Conservation (phyloP, 371 early-diverging fungal species). For the Mortierella sp. region DNA sequence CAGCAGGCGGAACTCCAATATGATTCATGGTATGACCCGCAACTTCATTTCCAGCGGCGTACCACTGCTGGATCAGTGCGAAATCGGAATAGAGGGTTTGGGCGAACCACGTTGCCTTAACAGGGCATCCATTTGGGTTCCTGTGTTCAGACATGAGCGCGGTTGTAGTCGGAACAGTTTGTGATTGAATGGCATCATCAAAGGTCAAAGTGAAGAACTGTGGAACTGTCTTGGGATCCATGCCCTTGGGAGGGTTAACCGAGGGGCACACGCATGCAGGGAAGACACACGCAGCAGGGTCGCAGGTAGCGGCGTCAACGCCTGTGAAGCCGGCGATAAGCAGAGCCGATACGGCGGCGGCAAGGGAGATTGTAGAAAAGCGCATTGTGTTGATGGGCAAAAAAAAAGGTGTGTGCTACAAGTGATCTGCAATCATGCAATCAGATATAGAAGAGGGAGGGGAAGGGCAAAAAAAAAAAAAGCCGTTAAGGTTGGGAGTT, state of each 20-base stretch:
- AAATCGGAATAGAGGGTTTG: conserved; percentile 75
- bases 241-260: conserved; percentile 64
- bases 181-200: conserved; percentile 76
- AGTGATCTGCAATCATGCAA: neutral
- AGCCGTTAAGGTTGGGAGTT: no score
- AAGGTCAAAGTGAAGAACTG: conserved; percentile 79
- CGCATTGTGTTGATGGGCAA: conserved; percentile 17
- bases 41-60: conserved; percentile 77
- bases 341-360: conserved; percentile 34
- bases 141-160: conserved; percentile 42
- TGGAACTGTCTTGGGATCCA: conserved; percentile 69
- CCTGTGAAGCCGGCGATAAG: conserved; percentile 20
- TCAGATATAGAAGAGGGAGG: no score
- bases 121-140: conserved; percentile 77
- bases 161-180: conserved; percentile 41
- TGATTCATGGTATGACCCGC: conserved; percentile 78
- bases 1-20: conserved; percentile 57
- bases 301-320: conserved; percentile 61
- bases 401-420: neutral
- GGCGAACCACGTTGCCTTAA: conserved; percentile 74
- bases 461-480: no score
- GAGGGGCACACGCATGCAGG: conserved; percentile 78
- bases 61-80: conserved; percentile 74
- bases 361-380: conserved; percentile 37
- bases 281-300: conserved; percentile 70